Evolutionary conservation across 768 basidiomycete genomes (phyloP), one percentile per base, ranked within the genome.

Genomic region (Boletus barrowsii): DNA sequence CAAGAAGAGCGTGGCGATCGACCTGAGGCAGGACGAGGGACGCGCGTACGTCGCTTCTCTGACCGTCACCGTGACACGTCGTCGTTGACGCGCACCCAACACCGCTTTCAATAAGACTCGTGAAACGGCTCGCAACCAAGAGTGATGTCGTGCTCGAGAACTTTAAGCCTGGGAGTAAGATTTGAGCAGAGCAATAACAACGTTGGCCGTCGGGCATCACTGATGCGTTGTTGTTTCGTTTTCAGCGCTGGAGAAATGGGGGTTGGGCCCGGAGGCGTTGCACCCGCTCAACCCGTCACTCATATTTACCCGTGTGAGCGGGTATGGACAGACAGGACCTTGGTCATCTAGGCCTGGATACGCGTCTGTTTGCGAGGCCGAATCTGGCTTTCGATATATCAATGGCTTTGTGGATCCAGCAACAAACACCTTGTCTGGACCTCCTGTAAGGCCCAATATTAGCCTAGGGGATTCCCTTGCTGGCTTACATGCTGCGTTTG

Each of bases 231-330:
- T 47, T 56, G 17, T 62, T 11, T 7, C n/a, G 0, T 36, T 0
- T 36, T 17, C 59, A 88, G 86, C 86, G 2, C 75, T 88, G 10
- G 86, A 88, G 62, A 86, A 82, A 69, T 87, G 86, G 85, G 74
- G 74, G 1, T 72, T 88, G 35, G 84, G 83, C 6, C 85, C 85
- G 3, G 70, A 69, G 11, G 75, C 77, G 50, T 64, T 88, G 5
- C 81, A 80, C 20, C 83, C 82, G n/a, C 82, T 84, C 56, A 95
- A 96, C 61, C 88, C 92, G 0, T 86, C 84, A 49, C 79, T 98
- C 53, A 90, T 98, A 62, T 94, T 91, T 65, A 96, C 93, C 8
- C 91, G 94, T 57, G 83, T 88, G 20, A 86, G 84, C 57, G 86
- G 87, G 9, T 88, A 87, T 58, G 86, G 87, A 3, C 87, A 88